phyloP scores from a whole-genome alignment of 768 basidiomycete species.

The Leucocoprinus birnbaumii region DNA sequence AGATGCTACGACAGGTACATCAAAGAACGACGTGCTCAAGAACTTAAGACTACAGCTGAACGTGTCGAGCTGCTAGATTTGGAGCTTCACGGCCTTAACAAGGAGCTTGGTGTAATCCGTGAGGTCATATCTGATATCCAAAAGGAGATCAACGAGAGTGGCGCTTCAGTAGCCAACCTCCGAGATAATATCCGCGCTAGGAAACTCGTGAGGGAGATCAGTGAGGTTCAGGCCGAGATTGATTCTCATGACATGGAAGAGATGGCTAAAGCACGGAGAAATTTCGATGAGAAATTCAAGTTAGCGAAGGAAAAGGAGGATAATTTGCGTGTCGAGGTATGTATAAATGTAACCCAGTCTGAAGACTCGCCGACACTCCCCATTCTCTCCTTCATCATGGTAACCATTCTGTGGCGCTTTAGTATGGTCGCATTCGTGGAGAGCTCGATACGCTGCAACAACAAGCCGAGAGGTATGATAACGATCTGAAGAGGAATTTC shows the following conservation, averaged over 20 bases:
- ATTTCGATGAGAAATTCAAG: constrained; percentile 80
- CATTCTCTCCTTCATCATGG: neutral
- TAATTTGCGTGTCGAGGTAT: constrained; percentile 65
- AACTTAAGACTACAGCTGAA: constrained; percentile 56
- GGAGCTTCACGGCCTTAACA: constrained; percentile 33
- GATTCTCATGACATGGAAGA: constrained; percentile 79
- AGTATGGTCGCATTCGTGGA: constrained; percentile 83
- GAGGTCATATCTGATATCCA: constrained; percentile 56
- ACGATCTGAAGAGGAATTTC: constrained; percentile 73
- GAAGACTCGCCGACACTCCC: neutral
- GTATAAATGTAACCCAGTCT: constrained; percentile 14
- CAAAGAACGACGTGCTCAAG: constrained; percentile 59
- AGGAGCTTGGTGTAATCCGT: constrained; percentile 35
- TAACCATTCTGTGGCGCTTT: constrained; percentile 5
- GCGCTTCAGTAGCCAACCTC: constrained; percentile 64
- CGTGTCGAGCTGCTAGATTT: constrained; percentile 44
- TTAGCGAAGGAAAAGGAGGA: constrained; percentile 71
- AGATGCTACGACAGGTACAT: constrained; percentile 53
- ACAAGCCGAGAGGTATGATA: constrained; percentile 62
- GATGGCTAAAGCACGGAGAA: constrained; percentile 78
- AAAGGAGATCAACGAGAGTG: constrained; percentile 77
- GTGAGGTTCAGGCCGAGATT: constrained; percentile 65
- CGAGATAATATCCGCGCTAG: constrained; percentile 84
- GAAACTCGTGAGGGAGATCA: constrained; percentile 63
- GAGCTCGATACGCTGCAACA: constrained; percentile 73